These are phyloP conservation scores for Apophysomyces ossiformis DNA, from an alignment of 371 early-diverging fungal genomes.

Conservation along the genomic window DNA sequence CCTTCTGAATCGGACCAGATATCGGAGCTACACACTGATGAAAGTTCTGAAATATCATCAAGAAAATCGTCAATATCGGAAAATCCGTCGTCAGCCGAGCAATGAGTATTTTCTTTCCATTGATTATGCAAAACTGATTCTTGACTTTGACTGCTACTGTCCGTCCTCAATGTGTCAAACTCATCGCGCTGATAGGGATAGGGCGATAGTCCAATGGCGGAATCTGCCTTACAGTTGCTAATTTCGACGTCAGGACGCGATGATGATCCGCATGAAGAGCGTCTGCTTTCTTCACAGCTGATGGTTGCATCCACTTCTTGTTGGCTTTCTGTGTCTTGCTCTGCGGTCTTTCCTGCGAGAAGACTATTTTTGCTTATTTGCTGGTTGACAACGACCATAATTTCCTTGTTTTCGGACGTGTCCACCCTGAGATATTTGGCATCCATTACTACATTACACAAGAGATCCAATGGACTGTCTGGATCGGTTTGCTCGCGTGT, in stretches of 20 bases:
- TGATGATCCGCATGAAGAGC: constrained; percentile 11
- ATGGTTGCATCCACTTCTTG: background rate
- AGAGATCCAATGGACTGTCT: constrained; percentile 36
- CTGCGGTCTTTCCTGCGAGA: background rate
- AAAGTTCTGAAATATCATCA: constrained; percentile 50
- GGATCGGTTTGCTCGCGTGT: constrained; percentile 8
- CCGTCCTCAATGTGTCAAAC: constrained; percentile 1
- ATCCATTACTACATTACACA: constrained; percentile 47
- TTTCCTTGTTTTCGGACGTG: constrained; percentile 12
- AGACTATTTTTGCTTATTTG: constrained; percentile 22
- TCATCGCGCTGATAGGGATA: constrained; percentile 2
- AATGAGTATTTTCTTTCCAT: constrained; percentile 12
- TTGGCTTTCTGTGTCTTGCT: constrained; percentile 2
- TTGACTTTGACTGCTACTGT: background rate
- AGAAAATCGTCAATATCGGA: constrained; percentile 35
- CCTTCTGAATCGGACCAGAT: constrained; percentile 15
- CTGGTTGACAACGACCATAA: constrained; percentile 28
- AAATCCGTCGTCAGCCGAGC: constrained; percentile 18
- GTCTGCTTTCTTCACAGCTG: background rate
- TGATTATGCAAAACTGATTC: constrained; percentile 11
- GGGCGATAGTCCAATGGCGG: constrained; percentile 47
- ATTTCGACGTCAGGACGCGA: background rate
- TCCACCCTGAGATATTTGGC: constrained; percentile 29
- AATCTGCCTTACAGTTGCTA: constrained; percentile 39
- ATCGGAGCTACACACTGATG: constrained; percentile 41